phyloP scores from a whole-genome alignment of 805 yeast species.

The Priceomyces fermenticarens region DNA sequence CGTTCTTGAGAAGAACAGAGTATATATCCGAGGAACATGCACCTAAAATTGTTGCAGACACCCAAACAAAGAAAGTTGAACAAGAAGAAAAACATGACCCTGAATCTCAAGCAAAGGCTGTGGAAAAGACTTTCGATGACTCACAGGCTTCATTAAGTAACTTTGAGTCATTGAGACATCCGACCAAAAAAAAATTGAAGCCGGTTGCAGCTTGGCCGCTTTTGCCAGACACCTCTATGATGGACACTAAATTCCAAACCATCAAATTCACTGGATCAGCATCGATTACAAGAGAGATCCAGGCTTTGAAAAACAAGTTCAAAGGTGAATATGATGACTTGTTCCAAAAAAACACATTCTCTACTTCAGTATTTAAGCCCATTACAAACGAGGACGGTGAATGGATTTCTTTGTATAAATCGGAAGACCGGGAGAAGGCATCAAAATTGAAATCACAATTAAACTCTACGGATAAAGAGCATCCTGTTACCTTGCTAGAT shows the following conservation, averaged over 20 bases:
- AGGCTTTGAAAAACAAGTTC: conserved; percentile 25
- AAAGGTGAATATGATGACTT: conserved; percentile 23
- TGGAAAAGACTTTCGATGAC: conserved; percentile 74
- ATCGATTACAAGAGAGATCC: conserved; percentile 39
- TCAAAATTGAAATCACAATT: conserved; percentile 22
- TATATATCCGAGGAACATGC: conserved; percentile 68
- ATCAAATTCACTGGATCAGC: conserved; percentile 63
- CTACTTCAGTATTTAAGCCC: conserved; percentile 70
- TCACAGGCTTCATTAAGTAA: conserved; percentile 48
- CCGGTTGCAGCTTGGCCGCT: conserved; percentile 80
- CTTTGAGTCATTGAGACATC: conserved; percentile 61
- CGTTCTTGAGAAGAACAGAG: conserved; percentile 93
- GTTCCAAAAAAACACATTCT: conserved; percentile 36
- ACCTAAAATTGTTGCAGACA: conserved; percentile 14
- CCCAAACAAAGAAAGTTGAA: conserved; percentile 20
- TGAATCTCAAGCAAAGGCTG: conserved; percentile 59
- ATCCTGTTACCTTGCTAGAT: conserved; percentile 36
- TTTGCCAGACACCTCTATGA: conserved; percentile 86
- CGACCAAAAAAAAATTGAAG: conserved; percentile 65
- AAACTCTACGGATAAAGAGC: conserved; percentile 42
- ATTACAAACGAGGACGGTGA: conserved; percentile 68
- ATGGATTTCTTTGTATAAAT: conserved; percentile 60
- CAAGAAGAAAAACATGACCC: conserved; percentile 47
- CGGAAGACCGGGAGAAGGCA: conserved; percentile 22
- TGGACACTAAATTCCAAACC: conserved; percentile 72